Evolutionary conservation across 306 rosid species (phyloP), one percentile per base, ranked within the genome.

Genomic region (Rosa chinensis): DNA sequence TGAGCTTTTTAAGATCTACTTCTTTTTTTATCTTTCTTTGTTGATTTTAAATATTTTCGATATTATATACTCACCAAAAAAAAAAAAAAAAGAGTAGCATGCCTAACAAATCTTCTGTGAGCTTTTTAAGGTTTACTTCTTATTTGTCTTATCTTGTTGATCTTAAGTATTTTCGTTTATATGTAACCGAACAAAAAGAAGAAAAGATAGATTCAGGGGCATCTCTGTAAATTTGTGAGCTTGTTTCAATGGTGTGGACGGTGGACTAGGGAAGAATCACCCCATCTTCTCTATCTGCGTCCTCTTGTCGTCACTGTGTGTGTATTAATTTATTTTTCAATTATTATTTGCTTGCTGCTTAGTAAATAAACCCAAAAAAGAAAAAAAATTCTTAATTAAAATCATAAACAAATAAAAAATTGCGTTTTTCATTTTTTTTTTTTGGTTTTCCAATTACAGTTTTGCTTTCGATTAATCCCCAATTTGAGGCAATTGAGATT

Each of bases 181-280:
- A n/a, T 0, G 20, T 6, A 20, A 53, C 5, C 10, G 10, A 9
- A 1, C 2, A n/a, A 1, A 58, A 1, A 17, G 2, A 12, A 61
- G 9, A 12, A 10, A 10, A 43, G 48, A 68, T 77, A 81, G 6
- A 77, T 67, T 78, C 81, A 92, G 81, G 66, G 81, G 44, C 3
- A 44, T 28, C 5, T 63, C 1, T 25, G 70, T 61, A 44, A 61
- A 23, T 44, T 2, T 0, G 3, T 5, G 0, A 3, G 52, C 63
- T 74, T 66, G 21, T 16, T 74, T 4, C 0, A 9, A 35, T 52
- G 14, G 70, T 21, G 78, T 72, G 55, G 56, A 58, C 78, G 8
- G 0, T n/a, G 16, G 35, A 66, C 68, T 62, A 62, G 4, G 42
- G 20, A 62, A 13, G 68, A 32, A 62, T 62, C 42, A 62, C 43